phyloP scores from a whole-genome alignment of 2,329 filamentous ascomycete species.

The Diaporthe vexans region DNA sequence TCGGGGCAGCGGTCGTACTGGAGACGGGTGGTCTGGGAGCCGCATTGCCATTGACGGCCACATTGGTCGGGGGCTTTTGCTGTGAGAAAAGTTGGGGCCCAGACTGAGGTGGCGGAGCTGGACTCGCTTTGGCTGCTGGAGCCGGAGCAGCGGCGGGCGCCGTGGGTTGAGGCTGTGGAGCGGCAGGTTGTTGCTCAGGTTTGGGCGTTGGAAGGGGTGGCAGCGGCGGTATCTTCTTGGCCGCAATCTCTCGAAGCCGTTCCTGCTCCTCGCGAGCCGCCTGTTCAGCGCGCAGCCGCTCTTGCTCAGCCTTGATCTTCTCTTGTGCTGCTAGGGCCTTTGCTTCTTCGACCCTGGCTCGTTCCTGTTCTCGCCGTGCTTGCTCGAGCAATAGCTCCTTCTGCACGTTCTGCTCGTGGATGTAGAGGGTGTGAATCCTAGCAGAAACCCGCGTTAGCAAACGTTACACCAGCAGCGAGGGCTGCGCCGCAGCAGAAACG shows the following conservation, averaged over 20 bases:
- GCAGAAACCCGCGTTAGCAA: conserved; percentile 42
- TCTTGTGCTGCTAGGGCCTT: conserved; percentile 41
- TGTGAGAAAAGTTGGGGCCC: neutral
- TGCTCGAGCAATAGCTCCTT: conserved; percentile 46
- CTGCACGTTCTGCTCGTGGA: conserved; percentile 46
- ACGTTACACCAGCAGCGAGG: neutral
- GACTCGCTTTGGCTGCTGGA: conserved; percentile 18
- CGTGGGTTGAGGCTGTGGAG: conserved; percentile 27
- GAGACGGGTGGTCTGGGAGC: conserved; percentile 2
- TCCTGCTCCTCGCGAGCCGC: conserved; percentile 34
- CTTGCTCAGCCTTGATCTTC: conserved; percentile 50
- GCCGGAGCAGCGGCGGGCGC: conserved; percentile 25
- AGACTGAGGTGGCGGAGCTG: neutral
- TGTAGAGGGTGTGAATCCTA: conserved; percentile 48
- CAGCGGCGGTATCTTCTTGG: conserved; percentile 34
- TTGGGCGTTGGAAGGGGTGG: conserved; percentile 25
- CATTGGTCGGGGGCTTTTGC: neutral
- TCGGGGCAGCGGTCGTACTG: conserved; percentile 5
- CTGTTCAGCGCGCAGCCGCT: conserved; percentile 36
- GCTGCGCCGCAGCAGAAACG: neutral
- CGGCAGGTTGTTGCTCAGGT: conserved; percentile 21
- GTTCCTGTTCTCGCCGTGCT: conserved; percentile 45
- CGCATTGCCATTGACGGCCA: conserved; percentile 32
- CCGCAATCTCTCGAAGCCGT: conserved; percentile 37
- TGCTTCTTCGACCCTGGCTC: conserved; percentile 40